Evolutionary conservation across 2,329 filamentous ascomycete species (phyloP).

Genomic region (Chaetomiaceae sp.): DNA sequence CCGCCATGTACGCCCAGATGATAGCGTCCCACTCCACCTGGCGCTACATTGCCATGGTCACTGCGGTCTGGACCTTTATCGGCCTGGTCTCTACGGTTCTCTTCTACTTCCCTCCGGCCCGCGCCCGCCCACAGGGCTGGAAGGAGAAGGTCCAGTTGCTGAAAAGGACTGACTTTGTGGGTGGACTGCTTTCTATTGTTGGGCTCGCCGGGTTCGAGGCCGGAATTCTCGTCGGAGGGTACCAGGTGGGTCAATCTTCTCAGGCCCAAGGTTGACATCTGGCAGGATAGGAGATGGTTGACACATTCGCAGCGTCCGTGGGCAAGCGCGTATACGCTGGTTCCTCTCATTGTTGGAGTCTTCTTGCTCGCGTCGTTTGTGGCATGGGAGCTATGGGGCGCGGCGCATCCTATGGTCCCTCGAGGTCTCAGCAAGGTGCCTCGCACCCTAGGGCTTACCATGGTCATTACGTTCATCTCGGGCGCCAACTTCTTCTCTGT

Average conservation of each 20-base stretch:
- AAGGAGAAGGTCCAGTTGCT: conserved; percentile 38
- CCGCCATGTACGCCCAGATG: conserved; percentile 55
- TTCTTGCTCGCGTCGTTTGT: conserved; percentile 34
- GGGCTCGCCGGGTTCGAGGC: conserved; percentile 49
- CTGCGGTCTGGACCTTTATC: conserved; percentile 47
- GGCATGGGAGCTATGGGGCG: conserved; percentile 34
- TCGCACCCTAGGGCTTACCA: conserved; percentile 46
- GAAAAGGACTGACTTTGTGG: conserved; percentile 45
- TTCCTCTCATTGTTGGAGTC: conserved; percentile 38
- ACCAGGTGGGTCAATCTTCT: conserved; percentile 28
- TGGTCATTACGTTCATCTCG: conserved; percentile 55
- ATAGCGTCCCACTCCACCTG: conserved; percentile 45
- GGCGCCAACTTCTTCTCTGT: conserved; percentile 55
- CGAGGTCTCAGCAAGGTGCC: conserved; percentile 37
- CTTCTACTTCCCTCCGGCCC: conserved; percentile 50
- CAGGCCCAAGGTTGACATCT: background rate
- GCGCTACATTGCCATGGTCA: conserved; percentile 51
- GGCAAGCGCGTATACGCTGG: conserved; percentile 35
- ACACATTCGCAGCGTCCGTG: conserved; percentile 31
- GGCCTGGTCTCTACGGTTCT: conserved; percentile 47
- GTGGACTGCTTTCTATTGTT: conserved; percentile 44
- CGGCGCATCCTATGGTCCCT: conserved; percentile 42
- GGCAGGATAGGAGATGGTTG: background rate
- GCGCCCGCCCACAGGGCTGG: conserved; percentile 38
- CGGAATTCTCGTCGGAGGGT: conserved; percentile 40